Percentiles rank a stretch among this genome's conserved stretches.
These are phyloP conservation scores for Plasmodium chabaudi DNA, from an alignment of 169 alveolate genomes.

Conservation along the genomic window DNA sequence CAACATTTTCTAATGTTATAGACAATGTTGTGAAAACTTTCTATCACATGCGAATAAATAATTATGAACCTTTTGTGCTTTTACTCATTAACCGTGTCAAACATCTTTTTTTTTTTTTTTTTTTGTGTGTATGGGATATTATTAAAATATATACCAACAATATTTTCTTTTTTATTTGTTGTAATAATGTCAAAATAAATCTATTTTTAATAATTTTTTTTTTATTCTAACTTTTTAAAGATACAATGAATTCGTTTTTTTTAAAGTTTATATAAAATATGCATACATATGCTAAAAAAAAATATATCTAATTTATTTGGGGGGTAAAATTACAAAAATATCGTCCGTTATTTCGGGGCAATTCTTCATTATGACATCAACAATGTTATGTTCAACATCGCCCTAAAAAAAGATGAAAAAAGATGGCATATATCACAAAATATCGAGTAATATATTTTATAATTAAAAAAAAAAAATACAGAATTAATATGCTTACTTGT, in stretches of 20 bases:
- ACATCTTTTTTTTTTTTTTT: no score
- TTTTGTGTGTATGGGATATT: no score
- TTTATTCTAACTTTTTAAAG: neutral
- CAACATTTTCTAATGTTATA: neutral
- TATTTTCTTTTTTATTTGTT: no score
- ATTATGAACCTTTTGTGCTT: no score
- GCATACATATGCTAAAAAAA: neutral
- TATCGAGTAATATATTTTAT: neutral
- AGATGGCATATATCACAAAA: neutral
- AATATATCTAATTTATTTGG: slow-evolving; percentile 49
- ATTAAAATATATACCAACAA: no score
- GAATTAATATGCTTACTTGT: slow-evolving; percentile 77
- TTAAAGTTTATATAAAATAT: neutral
- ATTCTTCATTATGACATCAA: slow-evolving; percentile 79
- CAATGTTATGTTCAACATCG: slow-evolving; percentile 83
- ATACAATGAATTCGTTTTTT: neutral
- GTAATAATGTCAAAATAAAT: no score
- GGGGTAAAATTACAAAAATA: slow-evolving; percentile 77
- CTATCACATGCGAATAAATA: neutral
- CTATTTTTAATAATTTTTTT: neutral
- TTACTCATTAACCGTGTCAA: no score
- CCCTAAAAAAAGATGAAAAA: slow-evolving; percentile 73
- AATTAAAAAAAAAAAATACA: no score
- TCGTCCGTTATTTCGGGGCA: slow-evolving; percentile 84
- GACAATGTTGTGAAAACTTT: neutral